Base-by-base conservation (phyloP, 2,329 filamentous ascomycete genomes). In the Chalaropsis thielavioides region DNA sequence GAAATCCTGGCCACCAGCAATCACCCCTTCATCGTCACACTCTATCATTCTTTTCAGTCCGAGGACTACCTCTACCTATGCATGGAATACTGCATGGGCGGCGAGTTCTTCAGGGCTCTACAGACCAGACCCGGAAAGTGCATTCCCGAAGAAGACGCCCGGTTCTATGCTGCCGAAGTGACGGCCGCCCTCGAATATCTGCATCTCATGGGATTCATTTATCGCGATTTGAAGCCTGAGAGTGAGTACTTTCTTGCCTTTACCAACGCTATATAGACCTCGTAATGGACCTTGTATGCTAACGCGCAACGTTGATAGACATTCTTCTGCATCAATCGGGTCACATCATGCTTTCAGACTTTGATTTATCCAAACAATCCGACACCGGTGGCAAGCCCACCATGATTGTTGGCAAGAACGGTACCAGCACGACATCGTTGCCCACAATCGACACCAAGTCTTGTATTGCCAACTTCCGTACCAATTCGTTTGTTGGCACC, bases 81-180 rank as follows among this genome's bases (percentile, higher is more conserved):
- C 75, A 99, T 99, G 94, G 94, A 99, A 76, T 99, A 99, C 74
- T 99, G 94, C 80, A 97, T 92, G 71, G 94, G 94, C 69, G 94
- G 94, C 68, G 94, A 99, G 76, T 99, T 99, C 78, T 99, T 99
- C 80, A 82, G 94, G 74, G 94, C 94, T 31, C 80, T 99, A 58
- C 94, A 99, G 78, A 97, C 94, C 5, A 85, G 94, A 38, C 94
- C 94, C 10, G 95, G 95, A 71, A 99, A 97, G 77, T 97, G 90
- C 72, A 95, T 99, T 61, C 87, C 92, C 46, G 94, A 99, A 74
- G 94, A 99, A 68, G 94, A 96, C 71, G 94, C 94, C 54, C 84
- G 92, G 62, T 99, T 99, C 74, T 99, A 99, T 72, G 94, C 94
- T 7, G 94, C 92, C 43, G 94, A 99, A 77, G 94, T 99, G 49